Evolutionary conservation across 2,329 filamentous ascomycete genomes (phyloP).

Genomic region (Fusarium chlamydosporum): DNA sequence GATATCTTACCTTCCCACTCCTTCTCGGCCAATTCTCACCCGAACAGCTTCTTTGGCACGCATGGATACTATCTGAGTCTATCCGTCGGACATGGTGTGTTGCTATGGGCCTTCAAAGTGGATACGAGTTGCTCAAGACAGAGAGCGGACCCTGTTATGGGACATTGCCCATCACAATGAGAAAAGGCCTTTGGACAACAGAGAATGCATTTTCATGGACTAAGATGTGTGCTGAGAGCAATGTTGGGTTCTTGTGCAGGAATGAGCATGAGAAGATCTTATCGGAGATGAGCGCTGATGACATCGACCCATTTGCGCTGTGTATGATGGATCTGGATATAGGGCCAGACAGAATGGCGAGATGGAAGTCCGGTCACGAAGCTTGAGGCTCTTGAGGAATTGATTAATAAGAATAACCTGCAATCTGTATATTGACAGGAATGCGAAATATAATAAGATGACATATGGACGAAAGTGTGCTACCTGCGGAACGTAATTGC

Average conservation of each 20-base stretch:
- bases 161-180: slow-evolving; percentile 43
- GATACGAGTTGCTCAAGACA: slow-evolving; percentile 37
- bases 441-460: too few relatives aligned
- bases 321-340: slow-evolving; percentile 36
- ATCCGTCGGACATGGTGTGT: slow-evolving; percentile 52
- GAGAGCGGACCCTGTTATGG: slow-evolving; percentile 31
- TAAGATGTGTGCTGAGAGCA: slow-evolving; percentile 34
- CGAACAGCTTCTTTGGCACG: slow-evolving; percentile 47
- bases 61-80: slow-evolving; percentile 53
- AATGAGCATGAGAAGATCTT: slow-evolving; percentile 24
- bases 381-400: too few relatives aligned
- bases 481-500: neutral
- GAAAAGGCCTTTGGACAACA: slow-evolving; percentile 51
- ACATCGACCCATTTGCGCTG: slow-evolving; percentile 26
- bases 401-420: too few relatives aligned
- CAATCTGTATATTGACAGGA: too few relatives aligned
- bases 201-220: slow-evolving; percentile 43
- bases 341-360: slow-evolving; percentile 25
- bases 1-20: slow-evolving; percentile 3
- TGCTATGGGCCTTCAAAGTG: slow-evolving; percentile 36
- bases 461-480: too few relatives aligned
- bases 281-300: neutral
- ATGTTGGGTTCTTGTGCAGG: slow-evolving; percentile 36
- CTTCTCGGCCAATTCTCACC: slow-evolving; percentile 16
- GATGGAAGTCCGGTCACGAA: slow-evolving; percentile 14